phyloP scores from a whole-genome alignment of 2,329 filamentous ascomycete genomes.

The Gnomoniopsis sp. region DNA sequence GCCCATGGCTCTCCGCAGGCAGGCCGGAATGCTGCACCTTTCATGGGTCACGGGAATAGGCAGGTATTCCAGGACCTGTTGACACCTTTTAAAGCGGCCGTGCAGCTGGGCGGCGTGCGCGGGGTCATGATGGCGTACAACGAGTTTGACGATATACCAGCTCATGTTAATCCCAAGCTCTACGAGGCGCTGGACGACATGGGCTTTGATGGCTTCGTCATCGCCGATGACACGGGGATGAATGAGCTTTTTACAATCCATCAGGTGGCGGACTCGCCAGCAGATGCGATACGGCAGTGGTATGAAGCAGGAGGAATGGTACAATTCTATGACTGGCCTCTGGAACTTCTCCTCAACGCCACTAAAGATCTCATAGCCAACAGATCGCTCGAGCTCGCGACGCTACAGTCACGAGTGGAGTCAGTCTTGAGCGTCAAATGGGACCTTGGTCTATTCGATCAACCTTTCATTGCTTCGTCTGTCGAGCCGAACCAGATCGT shows the following conservation, averaged over 20 bases:
- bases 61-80: slow-evolving; percentile 40
- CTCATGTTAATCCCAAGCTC: slow-evolving; percentile 35
- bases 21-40: slow-evolving; percentile 40
- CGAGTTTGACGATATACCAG: slow-evolving; percentile 38
- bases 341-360: slow-evolving; percentile 35
- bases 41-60: slow-evolving; percentile 39
- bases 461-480: slow-evolving; percentile 33
- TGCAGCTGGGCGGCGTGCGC: slow-evolving; percentile 38
- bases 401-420: slow-evolving; percentile 33
- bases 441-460: slow-evolving; percentile 38
- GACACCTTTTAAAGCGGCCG: slow-evolving; percentile 38
- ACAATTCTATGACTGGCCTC: slow-evolving; percentile 41
- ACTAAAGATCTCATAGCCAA: slow-evolving; percentile 33
- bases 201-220: slow-evolving; percentile 39
- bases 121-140: slow-evolving; percentile 44
- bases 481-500: slow-evolving; percentile 33
- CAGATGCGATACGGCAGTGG: slow-evolving; percentile 39
- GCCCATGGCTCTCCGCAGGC: slow-evolving; percentile 40
- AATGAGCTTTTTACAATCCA: slow-evolving; percentile 31
- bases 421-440: slow-evolving; percentile 39
- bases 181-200: slow-evolving; percentile 36
- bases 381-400: slow-evolving; percentile 31
- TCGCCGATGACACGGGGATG: slow-evolving; percentile 39
- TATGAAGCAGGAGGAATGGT: slow-evolving; percentile 42
- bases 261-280: slow-evolving; percentile 33